phyloP scores from a whole-genome alignment of 2,329 filamentous ascomycete genomes.

The Alternaria solani region DNA sequence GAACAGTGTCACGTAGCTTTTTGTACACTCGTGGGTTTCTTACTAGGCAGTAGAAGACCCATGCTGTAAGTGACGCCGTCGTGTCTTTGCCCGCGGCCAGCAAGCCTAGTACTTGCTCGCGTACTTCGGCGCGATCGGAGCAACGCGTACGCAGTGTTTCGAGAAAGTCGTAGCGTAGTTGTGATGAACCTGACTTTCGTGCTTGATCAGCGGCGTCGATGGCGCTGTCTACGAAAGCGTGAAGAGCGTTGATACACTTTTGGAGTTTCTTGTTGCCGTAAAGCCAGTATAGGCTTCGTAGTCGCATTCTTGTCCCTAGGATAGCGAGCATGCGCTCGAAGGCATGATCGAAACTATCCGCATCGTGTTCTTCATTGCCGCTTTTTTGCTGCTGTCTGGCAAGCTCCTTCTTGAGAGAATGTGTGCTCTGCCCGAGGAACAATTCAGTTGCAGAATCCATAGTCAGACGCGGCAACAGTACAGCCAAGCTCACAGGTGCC shows the following conservation, averaged over 20 bases:
- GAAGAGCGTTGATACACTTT: constrained; percentile 6
- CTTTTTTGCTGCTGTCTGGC: not conserved
- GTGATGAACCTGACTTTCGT: not conserved
- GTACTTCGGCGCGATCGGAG: constrained; percentile 8
- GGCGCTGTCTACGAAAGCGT: constrained; percentile 8
- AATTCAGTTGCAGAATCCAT: constrained; percentile 14
- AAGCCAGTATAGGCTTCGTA: constrained; percentile 12
- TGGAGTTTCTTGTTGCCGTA: constrained; percentile 9
- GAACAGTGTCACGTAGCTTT: constrained; percentile 46
- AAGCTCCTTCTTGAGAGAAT: not conserved
- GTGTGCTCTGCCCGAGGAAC: constrained; percentile 7
- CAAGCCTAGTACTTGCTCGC: constrained; percentile 58
- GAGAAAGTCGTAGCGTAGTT: constrained; percentile 12
- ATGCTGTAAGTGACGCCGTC: constrained; percentile 52
- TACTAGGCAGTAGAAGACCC: constrained; percentile 48
- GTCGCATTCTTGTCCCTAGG: constrained; percentile 10
- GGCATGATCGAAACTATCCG: constrained; percentile 5
- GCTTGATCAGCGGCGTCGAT: constrained; percentile 12
- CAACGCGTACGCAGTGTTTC: constrained; percentile 8
- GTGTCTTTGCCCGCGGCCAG: constrained; percentile 64
- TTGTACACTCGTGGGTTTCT: constrained; percentile 45
- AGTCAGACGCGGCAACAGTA: constrained; percentile 5
- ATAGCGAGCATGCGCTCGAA: constrained; percentile 13
- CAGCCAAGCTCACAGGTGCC: constrained; percentile 3
- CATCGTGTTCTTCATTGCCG: not conserved